Conservation (phyloP, 331 rosid genomes). For the Rhamnella rubrinervis region DNA sequence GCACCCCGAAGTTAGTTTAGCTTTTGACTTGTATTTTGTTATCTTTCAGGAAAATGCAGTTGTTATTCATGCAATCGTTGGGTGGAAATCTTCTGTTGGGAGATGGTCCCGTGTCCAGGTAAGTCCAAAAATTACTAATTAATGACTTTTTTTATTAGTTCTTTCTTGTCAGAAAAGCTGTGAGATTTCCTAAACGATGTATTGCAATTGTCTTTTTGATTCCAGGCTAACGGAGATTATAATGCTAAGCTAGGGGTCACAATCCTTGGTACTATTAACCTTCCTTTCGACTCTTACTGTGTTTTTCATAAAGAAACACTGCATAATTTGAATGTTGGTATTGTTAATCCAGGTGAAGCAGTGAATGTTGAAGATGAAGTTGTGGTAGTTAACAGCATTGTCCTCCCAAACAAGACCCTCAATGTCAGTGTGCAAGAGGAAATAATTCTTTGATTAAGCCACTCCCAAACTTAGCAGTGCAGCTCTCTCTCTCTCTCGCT, state of each 20-base stretch:
- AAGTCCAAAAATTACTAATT: constrained; percentile 25
- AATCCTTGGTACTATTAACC: constrained; percentile 60
- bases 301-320: not conserved
- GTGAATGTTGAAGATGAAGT: constrained; percentile 91
- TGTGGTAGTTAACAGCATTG: constrained; percentile 80
- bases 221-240: constrained; percentile 87
- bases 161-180: not conserved
- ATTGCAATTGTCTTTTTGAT: constrained; percentile 12
- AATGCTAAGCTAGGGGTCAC: constrained; percentile 84
- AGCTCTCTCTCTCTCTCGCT: constrained; percentile 2
- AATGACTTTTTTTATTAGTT: not conserved
- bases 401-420: constrained; percentile 89
- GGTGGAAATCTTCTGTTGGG: constrained; percentile 94
- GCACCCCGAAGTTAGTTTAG: not conserved
- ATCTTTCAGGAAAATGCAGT: constrained; percentile 79
- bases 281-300: not conserved
- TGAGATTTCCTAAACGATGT: not conserved
- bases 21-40: not conserved
- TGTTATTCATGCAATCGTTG: constrained; percentile 80
- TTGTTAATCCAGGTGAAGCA: constrained; percentile 70
- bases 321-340: constrained; percentile 4
- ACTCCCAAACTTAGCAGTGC: not conserved
- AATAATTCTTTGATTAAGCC: constrained; percentile 55
- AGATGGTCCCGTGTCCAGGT: constrained; percentile 93
- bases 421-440: constrained; percentile 89